Evolutionary conservation across 2,329 filamentous ascomycete species (phyloP).

Genomic region (Pseudovirgaria hyperparasitica): DNA sequence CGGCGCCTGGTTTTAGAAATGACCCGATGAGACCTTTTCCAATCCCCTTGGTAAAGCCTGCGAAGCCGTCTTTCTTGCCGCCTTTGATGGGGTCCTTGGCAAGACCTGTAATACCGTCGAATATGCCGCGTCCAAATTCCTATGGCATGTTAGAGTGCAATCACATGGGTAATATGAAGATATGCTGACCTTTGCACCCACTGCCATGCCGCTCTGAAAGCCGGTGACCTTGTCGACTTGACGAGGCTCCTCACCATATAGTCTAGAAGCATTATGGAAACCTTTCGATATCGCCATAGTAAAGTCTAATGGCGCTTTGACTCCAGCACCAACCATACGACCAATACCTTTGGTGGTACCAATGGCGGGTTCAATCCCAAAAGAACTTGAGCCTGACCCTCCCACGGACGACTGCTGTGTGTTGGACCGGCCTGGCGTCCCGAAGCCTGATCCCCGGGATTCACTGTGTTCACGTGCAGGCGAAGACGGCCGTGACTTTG

Average conservation of each 20-base stretch:
- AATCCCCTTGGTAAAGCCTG: constrained; percentile 65
- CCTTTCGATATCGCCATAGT: constrained; percentile 71
- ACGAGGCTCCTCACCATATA: constrained; percentile 75
- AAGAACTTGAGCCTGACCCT: too few species aligned
- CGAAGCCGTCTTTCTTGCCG: constrained; percentile 49
- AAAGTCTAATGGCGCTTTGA: constrained; percentile 76
- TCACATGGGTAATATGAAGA: neutral
- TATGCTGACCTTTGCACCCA: constrained; percentile 52
- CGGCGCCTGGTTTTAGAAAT: constrained; percentile 69
- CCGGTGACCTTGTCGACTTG: constrained; percentile 70
- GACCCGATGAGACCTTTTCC: constrained; percentile 75
- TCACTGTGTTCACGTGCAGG: too few species aligned
- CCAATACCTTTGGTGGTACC: constrained; percentile 55
- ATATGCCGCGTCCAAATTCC: constrained; percentile 67
- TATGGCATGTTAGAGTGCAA: constrained; percentile 10
- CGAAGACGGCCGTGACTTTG: too few species aligned
- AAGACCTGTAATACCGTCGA: constrained; percentile 69
- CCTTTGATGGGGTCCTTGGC: constrained; percentile 65
- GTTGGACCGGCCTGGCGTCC: too few species aligned
- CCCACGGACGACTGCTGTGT: too few species aligned
- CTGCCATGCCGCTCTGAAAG: constrained; percentile 59
- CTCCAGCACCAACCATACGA: constrained; percentile 60
- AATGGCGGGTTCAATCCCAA: constrained; percentile 51
- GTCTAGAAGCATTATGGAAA: constrained; percentile 73
- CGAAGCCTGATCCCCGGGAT: too few species aligned